phyloP scores from a whole-genome alignment of 2,329 filamentous ascomycete species.

The Fusarium sp. region DNA sequence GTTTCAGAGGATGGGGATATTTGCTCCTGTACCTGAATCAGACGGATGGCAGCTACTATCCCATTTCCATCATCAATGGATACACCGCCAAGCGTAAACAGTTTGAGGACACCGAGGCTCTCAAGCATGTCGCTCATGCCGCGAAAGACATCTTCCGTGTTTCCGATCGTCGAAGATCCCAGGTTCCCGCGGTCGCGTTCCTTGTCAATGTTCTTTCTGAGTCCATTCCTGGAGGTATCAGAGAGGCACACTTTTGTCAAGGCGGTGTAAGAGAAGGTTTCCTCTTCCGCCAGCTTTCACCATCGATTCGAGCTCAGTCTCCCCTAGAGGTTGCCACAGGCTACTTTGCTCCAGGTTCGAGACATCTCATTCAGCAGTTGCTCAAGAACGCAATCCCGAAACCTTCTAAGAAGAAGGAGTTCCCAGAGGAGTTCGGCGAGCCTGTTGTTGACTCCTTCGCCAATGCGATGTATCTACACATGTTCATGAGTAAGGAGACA shows the following conservation, averaged over 20 bases:
- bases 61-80: slow-evolving; percentile 77
- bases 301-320: slow-evolving; percentile 58
- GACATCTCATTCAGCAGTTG: slow-evolving; percentile 56
- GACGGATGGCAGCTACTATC: slow-evolving; percentile 68
- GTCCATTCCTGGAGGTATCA: slow-evolving; percentile 67
- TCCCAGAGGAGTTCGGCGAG: slow-evolving; percentile 54
- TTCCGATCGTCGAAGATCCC: slow-evolving; percentile 69
- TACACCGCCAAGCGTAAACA: slow-evolving; percentile 61
- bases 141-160: slow-evolving; percentile 65
- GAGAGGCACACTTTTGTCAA: slow-evolving; percentile 73
- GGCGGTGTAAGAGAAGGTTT: slow-evolving; percentile 76
- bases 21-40: slow-evolving; percentile 67
- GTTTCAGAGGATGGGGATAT: slow-evolving; percentile 78
- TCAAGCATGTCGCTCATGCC: slow-evolving; percentile 47
- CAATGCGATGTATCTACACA: slow-evolving; percentile 66
- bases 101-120: slow-evolving; percentile 60
- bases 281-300: slow-evolving; percentile 64
- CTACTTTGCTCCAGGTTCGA: slow-evolving; percentile 60
- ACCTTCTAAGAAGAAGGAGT: slow-evolving; percentile 36
- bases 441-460: slow-evolving; percentile 64
- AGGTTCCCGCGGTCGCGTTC: slow-evolving; percentile 75
- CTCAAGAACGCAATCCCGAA: slow-evolving; percentile 59
- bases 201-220: slow-evolving; percentile 70
- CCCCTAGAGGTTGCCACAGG: slow-evolving; percentile 69
- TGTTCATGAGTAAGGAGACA: slow-evolving; percentile 60